These are phyloP conservation scores for Fusarium domesticum DNA, from an alignment of 2,329 filamentous ascomycete genomes.

Conservation along the genomic window DNA sequence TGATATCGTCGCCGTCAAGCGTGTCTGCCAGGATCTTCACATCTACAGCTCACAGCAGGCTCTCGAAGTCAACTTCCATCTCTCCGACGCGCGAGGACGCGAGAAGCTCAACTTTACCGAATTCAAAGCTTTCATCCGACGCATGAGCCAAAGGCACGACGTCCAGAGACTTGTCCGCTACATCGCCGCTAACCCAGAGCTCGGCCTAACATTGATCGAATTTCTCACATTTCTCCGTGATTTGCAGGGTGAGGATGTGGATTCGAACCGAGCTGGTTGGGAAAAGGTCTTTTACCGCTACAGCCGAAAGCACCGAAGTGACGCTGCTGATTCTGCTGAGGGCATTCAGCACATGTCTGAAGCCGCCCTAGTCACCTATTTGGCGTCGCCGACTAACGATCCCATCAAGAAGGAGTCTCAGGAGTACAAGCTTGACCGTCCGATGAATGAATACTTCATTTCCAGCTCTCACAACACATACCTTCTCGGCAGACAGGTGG, in stretches of 20 bases:
- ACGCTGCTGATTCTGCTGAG: constrained; percentile 44
- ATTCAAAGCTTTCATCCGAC: constrained; percentile 78
- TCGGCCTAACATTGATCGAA: constrained; percentile 66
- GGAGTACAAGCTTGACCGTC: constrained; percentile 68
- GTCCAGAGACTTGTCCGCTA: constrained; percentile 69
- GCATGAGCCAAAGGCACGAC: constrained; percentile 82
- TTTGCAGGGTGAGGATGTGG: constrained; percentile 73
- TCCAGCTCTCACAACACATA: constrained; percentile 99
- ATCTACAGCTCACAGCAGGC: constrained; percentile 82
- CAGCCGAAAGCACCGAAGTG: constrained; percentile 55
- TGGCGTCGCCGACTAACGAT: constrained; percentile 72
- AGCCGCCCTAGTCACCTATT: constrained; percentile 72
- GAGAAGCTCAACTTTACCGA: constrained; percentile 73
- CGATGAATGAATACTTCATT: constrained; percentile 95
- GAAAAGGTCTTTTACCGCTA: constrained; percentile 69
- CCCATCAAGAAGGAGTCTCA: constrained; percentile 61
- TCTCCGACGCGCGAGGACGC: constrained; percentile 62
- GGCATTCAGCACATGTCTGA: constrained; percentile 64
- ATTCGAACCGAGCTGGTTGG: constrained; percentile 64
- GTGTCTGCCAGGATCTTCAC: constrained; percentile 83
- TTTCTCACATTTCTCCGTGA: constrained; percentile 74
- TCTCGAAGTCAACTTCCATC: constrained; percentile 69
- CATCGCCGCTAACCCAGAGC: constrained; percentile 55
- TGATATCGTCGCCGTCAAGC: constrained; percentile 74
- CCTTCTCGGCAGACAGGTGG: constrained; percentile 84